phyloP scores from a whole-genome alignment of 768 basidiomycete species.

The Agrocybe praecox region DNA sequence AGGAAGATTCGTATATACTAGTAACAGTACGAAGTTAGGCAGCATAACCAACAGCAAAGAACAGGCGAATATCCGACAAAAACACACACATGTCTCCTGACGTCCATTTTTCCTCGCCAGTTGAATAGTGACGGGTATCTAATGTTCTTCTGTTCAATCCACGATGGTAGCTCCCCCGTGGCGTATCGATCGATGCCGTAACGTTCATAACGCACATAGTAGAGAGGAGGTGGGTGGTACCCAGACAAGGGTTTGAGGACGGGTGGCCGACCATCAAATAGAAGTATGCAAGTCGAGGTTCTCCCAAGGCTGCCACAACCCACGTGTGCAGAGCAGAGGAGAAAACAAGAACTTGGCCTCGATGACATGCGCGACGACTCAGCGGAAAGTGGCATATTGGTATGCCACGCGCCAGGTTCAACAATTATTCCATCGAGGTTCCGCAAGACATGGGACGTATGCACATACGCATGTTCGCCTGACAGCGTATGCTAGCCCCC shows the following conservation, averaged over 20 bases:
- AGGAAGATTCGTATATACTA: not conserved
- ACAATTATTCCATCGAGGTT: not conserved
- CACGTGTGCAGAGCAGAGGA: not conserved
- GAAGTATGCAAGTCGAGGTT: too few relatives aligned
- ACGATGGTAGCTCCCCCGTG: not conserved
- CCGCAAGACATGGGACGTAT: not conserved
- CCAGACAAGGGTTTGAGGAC: not conserved
- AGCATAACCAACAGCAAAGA: too few relatives aligned
- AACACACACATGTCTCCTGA: too few relatives aligned
- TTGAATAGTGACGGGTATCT: too few relatives aligned
- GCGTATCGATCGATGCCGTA: not conserved
- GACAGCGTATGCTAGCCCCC: not conserved
- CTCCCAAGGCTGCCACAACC: not conserved
- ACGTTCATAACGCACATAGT: not conserved
- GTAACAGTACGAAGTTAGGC: not conserved
- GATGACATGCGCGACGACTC: not conserved
- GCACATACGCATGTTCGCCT: not conserved
- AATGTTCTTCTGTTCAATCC: not conserved
- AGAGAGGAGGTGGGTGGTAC: not conserved
- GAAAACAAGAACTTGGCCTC: not conserved
- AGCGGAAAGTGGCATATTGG: not conserved
- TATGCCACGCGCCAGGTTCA: not conserved
- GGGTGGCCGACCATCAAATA: not conserved
- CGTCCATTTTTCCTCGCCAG: too few relatives aligned
- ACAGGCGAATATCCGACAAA: too few relatives aligned